Base-by-base conservation (phyloP, 2,329 filamentous ascomycete genomes). In the Aspergillus thermomutatus region DNA sequence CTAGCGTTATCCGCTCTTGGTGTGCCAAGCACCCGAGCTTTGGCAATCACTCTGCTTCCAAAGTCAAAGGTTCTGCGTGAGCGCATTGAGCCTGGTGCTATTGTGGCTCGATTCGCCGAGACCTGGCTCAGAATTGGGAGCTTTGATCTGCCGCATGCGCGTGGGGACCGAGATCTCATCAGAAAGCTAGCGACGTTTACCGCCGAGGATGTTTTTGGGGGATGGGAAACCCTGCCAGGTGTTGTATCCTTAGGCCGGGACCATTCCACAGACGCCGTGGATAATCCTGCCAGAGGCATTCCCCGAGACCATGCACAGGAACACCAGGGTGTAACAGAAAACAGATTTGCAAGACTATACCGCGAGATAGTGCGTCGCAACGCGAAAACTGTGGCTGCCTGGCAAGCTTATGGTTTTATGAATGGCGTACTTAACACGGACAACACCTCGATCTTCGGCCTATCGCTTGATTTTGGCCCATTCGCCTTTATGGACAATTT, bases 321-420 rank as follows among this genome's bases (percentile, higher is more conserved):
- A 2, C 82, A 85, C 4, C 74, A 82, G 2, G 85, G 86, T 2
- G 76, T 83, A 3, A 84, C 88, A 57, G 89, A 97, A 70, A 99
- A 99, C 70, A 84, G 93, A 31, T 99, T 94, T 72, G 82, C 89
- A 0, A 83, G 92, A 17, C 78, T 99, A 1, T 99, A 95, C 73
- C 87, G 94, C 37, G 92, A 96, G 68, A 87, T 99, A 55, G 87
- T 87, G 3, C 86, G 91, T 45, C 85, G 90, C 31, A 99, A 97
- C 69, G 94, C 94, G 1, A 81, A 83, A 57, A 95, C 90, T 0
- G 92, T 97, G 1, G 94, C 94, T 10, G 84, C 88, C 64, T 97
- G 94, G 93, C 95, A 99, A 77, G 92, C 91, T 0, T 97, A 97
- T 69, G 94, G 91, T n/a, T 99, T 99, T 77, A 97, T 96, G 83